Evolutionary conservation across 2,329 filamentous ascomycete genomes (phyloP), one percentile per base, ranked within the genome.

Genomic region (Talaromyces sp.): DNA sequence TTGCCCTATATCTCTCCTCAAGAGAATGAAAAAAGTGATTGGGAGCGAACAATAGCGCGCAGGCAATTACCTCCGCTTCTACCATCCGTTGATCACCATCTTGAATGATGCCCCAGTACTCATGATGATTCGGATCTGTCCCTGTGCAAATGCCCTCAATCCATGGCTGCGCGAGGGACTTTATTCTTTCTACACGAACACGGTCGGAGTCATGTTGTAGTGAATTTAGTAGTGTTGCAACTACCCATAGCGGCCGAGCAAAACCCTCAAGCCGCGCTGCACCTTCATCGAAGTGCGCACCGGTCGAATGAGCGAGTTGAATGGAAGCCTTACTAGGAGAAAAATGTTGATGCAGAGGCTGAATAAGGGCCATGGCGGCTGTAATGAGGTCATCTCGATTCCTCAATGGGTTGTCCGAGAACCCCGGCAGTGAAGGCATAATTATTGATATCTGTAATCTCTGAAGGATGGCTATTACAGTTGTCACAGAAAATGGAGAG

Each of bases 11-110:
- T 69, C 82, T 82, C 17, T 84, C 83, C 2, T 83, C 85, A 71
- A 93, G 79, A 1, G 84, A 86, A 15, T 88, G 81, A 89, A 90
- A 93, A 66, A 92, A 84, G 70, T 74, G 83, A 80, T 75, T 78
- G 31, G 83, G 81, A 38, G 88, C 89, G 61, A 92, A 88, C 36
- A 89, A 90, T 62, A 94, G 81, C 1, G 90, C 86, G 71, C 88
- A 93, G 0, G 91, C 91, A 66, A 93, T 83, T 0, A 91, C 90
- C 73, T 90, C 93, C 84, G 92, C 91, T 75, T 94, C 91, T 2
- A 93, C 91, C 91, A 93, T 93, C 29, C 91, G 82, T 80, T 93
- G 91, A 72, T 93, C 91, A 65, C 89, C 88, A 72, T 93, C 90
- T 69, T 88, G 84, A 68, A 91, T 89, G 64, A 86, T 88, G 0